Percentiles rank a stretch among this genome's conserved stretches.
Conservation (phyloP, 2,329 filamentous ascomycete genomes). For the Apiospora rasikravindrae region DNA sequence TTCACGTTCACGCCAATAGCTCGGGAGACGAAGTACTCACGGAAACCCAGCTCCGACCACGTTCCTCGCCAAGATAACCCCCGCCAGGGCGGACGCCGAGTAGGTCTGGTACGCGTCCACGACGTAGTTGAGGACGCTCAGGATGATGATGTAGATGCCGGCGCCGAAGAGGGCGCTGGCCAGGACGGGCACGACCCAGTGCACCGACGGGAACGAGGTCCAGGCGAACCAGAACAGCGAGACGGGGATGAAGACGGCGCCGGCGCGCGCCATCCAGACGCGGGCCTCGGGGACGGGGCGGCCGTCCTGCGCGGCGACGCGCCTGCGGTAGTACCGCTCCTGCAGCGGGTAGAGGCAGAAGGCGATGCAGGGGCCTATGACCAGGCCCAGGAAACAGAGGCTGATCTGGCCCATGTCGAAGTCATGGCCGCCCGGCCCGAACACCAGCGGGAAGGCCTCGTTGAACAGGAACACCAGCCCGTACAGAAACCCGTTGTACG, state of each 20-base stretch:
- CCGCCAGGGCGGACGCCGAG: not conserved
- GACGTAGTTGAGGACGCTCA: not conserved
- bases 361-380: no score
- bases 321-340: no score
- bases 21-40: not conserved
- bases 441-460: not conserved
- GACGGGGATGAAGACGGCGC: not conserved
- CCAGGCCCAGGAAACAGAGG: not conserved
- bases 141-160: not conserved
- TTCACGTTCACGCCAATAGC: not conserved
- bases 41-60: not conserved
- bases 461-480: slow-evolving; percentile 57
- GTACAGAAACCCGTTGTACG: slow-evolving; percentile 60
- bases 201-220: not conserved
- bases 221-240: slow-evolving; percentile 1
- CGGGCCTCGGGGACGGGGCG: slow-evolving; percentile 51
- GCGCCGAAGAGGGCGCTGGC: not conserved
- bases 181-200: not conserved
- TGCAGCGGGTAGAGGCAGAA: no score
- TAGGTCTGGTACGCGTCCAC: not conserved
- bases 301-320: no score
- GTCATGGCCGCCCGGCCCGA: not conserved
- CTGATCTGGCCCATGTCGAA: not conserved
- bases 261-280: not conserved
- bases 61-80: not conserved